Base-by-base conservation (phyloP, 108 stramenopile species). In the Skeletonema costatum region DNA sequence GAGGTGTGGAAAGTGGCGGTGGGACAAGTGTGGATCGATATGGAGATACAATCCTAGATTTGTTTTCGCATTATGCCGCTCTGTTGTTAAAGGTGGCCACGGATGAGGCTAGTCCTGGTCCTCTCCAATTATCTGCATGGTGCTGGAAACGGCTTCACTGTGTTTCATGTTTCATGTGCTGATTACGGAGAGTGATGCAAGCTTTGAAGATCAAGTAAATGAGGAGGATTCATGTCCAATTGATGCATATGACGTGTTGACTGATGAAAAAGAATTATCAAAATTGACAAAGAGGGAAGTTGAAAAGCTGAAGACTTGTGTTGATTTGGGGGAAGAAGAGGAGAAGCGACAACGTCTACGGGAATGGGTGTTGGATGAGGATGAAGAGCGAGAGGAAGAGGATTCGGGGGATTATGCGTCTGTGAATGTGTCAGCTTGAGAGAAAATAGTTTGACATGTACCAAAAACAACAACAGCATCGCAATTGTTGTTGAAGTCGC, bases 1-100 rank as follows among this genome's bases (percentile, higher is more conserved):
- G 85, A 25, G 80, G 80, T 12, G 82, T 86, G 1, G 73, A 73
- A 14, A 30, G 48, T 30, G 80, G 80, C 0, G 75, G 78, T n/a
- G 73, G 75, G 1, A 72, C 69, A 30, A 61, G 38, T 8, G 85
- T 73, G 12, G 35, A 41, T n/a, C 25, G 81, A 14, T 86, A 75
- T 41, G 85, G 85, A 9, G 17, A 17, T 2, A 82, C 70, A 8
- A 71, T 86, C 17, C 11, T 76, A 35, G 50, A 51, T 19, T 19
- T 51, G 4, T 51, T 51, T 19, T 17, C 50, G 6, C 50, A 51
- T 51, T 51, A 51, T 51, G 50, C 50, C 1, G 50, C 50, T 1
- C 17, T 51, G 19, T 51, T 51, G 50, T 19, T 51, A n/a, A 51
- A 51, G 19, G 17, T 51, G 3, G 50, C 50, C 4, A 51, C 19